Percentiles rank a stretch among this genome's conserved stretches.
Conservation (phyloP, 345 rosid species). For the Brassica nigra region DNA sequence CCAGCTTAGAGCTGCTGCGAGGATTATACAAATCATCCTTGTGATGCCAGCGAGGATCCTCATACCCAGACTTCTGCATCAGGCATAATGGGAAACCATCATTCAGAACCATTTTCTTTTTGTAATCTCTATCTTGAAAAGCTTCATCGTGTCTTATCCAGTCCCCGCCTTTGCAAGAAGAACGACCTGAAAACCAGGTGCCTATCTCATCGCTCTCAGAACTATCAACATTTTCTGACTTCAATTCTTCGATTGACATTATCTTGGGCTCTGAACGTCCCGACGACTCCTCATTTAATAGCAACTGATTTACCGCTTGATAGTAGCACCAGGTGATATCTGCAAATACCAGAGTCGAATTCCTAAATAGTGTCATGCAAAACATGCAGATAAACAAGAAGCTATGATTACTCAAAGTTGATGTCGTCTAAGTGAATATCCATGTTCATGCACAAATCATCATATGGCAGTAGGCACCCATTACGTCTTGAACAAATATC, state of each 20-base stretch:
- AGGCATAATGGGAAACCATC: slow-evolving; percentile 94
- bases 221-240: slow-evolving; percentile 48
- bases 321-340: slow-evolving; percentile 54
- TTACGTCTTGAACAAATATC: slow-evolving; percentile 21
- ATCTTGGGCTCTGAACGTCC: slow-evolving; percentile 42
- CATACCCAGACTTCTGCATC: slow-evolving; percentile 86
- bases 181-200: slow-evolving; percentile 74
- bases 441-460: slow-evolving; percentile 24
- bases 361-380: slow-evolving; percentile 26
- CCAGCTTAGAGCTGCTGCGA: slow-evolving; percentile 77
- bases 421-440: slow-evolving; percentile 20
- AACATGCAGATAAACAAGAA: slow-evolving; percentile 22
- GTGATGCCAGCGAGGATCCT: slow-evolving; percentile 92
- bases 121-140: slow-evolving; percentile 56
- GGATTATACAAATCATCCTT: slow-evolving; percentile 87
- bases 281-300: slow-evolving; percentile 44
- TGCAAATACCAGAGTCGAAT: slow-evolving; percentile 37
- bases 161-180: slow-evolving; percentile 99
- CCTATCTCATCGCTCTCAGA: slow-evolving; percentile 49
- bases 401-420: slow-evolving; percentile 25
- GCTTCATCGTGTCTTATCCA: slow-evolving; percentile 93
- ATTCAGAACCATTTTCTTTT: slow-evolving; percentile 80
- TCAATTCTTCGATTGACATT: slow-evolving; percentile 47
- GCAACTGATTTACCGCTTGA: slow-evolving; percentile 36
- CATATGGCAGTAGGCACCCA: slow-evolving; percentile 20